Base-by-base conservation (phyloP, 345 rosid species). In the Syzygium aromaticum region DNA sequence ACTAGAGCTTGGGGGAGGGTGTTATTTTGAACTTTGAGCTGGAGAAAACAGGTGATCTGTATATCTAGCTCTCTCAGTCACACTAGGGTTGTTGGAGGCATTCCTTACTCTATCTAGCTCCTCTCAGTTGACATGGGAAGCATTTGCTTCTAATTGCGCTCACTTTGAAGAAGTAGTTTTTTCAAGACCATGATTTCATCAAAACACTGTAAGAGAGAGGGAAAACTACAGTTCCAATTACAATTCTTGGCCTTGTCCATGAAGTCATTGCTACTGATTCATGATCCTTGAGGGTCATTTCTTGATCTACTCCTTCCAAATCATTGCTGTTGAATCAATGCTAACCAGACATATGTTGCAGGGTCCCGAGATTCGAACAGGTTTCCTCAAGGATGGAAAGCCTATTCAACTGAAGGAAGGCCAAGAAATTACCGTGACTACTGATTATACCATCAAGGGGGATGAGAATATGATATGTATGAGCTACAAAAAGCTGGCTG, bases 291-390 rank as follows among this genome's bases (percentile, higher is more conserved):
- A 7, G 40, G 85, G 86, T 53, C 5, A 2, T 33, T 28, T 30
- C 33, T 2, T 28, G 82, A 28, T 51, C 7, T 86, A 93, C 96
- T 93, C 95, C 95, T 92, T 94, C 95, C 54, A 91, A 64, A 53
- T 28, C 54, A 49, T 86, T 57, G 52, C 54, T 57, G 33, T 9
- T 27, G 53, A 40, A 49, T 25, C 77, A 52, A 52, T 46, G 1
- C 85, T 87, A 17, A 84, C 77, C 13, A 15, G 38, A 51, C 52
- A 51, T 28, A 51, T 49, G 51, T 73, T 33, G 30, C 86, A 88
- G 89, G 89, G 89, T 54, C 89, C 89, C 3, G 89, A 88, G 87
- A 88, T 88, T 85, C 87, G 89, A 73, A 88, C 89, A 1, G 89
- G 89, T 54, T 88, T 88, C 86, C 89, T 88, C n/a, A 88, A 88